phyloP scores from a whole-genome alignment of 2,329 filamentous ascomycete species.

The Xylariaceae sp. region DNA sequence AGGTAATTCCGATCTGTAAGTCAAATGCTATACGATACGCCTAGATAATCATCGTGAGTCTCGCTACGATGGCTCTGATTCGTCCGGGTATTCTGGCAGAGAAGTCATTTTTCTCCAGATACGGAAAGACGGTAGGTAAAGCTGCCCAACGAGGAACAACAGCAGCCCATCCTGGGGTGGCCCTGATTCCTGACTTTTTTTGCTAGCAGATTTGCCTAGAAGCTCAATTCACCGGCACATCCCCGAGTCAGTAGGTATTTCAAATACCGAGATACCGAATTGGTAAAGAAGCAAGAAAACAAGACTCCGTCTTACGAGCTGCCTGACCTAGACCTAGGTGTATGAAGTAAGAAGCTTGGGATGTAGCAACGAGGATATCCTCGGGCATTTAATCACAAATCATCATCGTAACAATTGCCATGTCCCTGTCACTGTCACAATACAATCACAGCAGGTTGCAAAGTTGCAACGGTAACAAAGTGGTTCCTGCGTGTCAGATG shows the following conservation, averaged over 20 bases:
- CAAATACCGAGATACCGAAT: neutral
- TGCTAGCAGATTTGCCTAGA: neutral
- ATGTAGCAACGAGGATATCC: neutral
- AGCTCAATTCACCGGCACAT: neutral
- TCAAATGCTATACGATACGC: neutral
- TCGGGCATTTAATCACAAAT: neutral
- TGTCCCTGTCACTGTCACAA: too few relatives aligned
- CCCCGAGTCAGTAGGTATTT: slow-evolving; percentile 2
- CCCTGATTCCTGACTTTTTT: neutral
- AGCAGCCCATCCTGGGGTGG: too few relatives aligned
- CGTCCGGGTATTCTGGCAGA: neutral
- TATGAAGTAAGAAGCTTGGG: too few relatives aligned
- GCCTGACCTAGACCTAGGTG: neutral
- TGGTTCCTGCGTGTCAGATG: slow-evolving; percentile 10
- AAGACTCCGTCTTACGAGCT: neutral
- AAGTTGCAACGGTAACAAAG: neutral
- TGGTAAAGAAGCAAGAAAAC: neutral
- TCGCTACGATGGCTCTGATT: slow-evolving; percentile 7
- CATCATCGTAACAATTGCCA: too few relatives aligned
- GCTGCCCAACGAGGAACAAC: neutral
- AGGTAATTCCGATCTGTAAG: neutral
- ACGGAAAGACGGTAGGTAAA: neutral
- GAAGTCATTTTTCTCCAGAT: slow-evolving; percentile 3
- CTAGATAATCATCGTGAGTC: neutral
- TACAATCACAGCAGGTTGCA: too few relatives aligned